These are phyloP conservation scores for Diaporthe longicolla DNA, from an alignment of 2,329 filamentous ascomycete genomes.

Conservation along the genomic window DNA sequence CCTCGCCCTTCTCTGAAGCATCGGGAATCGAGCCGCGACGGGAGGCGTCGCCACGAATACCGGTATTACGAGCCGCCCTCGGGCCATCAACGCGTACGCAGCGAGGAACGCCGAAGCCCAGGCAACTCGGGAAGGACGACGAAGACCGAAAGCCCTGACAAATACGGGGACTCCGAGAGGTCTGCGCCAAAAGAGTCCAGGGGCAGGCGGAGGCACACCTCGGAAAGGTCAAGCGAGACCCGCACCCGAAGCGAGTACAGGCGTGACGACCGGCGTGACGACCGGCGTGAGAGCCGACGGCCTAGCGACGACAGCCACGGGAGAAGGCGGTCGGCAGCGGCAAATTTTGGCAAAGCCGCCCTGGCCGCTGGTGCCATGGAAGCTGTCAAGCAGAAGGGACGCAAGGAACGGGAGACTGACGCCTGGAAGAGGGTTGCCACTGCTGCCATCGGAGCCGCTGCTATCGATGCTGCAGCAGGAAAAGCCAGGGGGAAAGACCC, in stretches of 20 bases:
- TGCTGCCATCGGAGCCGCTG: slow-evolving; percentile 26
- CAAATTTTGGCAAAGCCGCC: slow-evolving; percentile 30
- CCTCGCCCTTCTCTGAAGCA: slow-evolving; percentile 34
- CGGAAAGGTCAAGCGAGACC: slow-evolving; percentile 12
- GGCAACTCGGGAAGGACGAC: background rate
- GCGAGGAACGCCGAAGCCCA: slow-evolving; percentile 24
- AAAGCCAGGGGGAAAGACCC: slow-evolving; percentile 28
- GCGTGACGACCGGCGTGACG: background rate
- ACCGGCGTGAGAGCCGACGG: slow-evolving; percentile 8
- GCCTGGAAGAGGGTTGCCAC: slow-evolving; percentile 37
- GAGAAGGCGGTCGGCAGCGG: slow-evolving; percentile 10
- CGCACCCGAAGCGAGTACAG: slow-evolving; percentile 24
- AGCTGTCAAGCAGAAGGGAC: slow-evolving; percentile 28
- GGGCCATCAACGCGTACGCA: slow-evolving; percentile 6
- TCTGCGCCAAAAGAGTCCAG: slow-evolving; percentile 13
- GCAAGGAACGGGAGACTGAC: slow-evolving; percentile 8
- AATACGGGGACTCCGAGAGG: background rate
- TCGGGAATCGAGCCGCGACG: slow-evolving; percentile 36
- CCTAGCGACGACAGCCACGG: slow-evolving; percentile 7
- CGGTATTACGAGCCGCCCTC: slow-evolving; percentile 33
- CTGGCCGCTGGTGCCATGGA: slow-evolving; percentile 27
- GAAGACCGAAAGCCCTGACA: slow-evolving; percentile 1
- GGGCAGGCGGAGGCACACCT: slow-evolving; percentile 27
- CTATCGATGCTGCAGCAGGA: slow-evolving; percentile 26
- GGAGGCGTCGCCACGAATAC: slow-evolving; percentile 34